Percentiles rank a stretch among this genome's conserved stretches.
phyloP scores from a whole-genome alignment of 176 grass and related monocot species.

The Ensete ventricosum region DNA sequence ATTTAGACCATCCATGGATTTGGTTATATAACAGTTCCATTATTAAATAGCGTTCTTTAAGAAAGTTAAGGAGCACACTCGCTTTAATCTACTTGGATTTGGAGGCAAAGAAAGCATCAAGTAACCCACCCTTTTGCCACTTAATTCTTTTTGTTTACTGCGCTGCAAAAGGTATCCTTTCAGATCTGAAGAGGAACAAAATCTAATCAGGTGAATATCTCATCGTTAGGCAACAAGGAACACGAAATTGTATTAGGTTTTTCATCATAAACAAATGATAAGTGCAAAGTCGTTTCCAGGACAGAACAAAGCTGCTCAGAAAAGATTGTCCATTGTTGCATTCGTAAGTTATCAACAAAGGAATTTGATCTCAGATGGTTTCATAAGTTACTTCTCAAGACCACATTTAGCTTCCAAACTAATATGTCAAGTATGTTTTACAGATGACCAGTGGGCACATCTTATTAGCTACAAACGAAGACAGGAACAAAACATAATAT shows the following conservation, averaged over 20 bases:
- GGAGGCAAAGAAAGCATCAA: conserved; percentile 31
- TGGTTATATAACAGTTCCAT: background rate
- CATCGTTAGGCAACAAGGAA: background rate
- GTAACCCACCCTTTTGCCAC: background rate
- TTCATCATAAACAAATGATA: conserved; percentile 10
- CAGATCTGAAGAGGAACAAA: conserved; percentile 14
- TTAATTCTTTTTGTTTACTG: background rate
- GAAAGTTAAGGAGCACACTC: conserved; percentile 22
- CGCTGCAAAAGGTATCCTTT: background rate
- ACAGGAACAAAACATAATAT: background rate
- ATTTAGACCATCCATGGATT: background rate
- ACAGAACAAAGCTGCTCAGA: background rate
- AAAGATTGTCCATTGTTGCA: background rate
- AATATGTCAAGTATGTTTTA: background rate
- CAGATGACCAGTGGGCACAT: background rate
- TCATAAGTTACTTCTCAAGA: background rate
- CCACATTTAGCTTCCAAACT: background rate
- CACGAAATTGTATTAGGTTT: background rate
- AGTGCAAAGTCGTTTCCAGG: background rate
- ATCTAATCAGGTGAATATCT: background rate
- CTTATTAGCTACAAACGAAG: background rate
- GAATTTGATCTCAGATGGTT: conserved; percentile 4
- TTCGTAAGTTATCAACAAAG: conserved; percentile 22
- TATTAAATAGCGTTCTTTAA: background rate
- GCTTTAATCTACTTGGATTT: conserved; percentile 4